A percentile compares a stretch with the other conserved stretches of the same genome.
Conservation (phyloP, 2,329 filamentous ascomycete species). For the Monascus ruber region DNA sequence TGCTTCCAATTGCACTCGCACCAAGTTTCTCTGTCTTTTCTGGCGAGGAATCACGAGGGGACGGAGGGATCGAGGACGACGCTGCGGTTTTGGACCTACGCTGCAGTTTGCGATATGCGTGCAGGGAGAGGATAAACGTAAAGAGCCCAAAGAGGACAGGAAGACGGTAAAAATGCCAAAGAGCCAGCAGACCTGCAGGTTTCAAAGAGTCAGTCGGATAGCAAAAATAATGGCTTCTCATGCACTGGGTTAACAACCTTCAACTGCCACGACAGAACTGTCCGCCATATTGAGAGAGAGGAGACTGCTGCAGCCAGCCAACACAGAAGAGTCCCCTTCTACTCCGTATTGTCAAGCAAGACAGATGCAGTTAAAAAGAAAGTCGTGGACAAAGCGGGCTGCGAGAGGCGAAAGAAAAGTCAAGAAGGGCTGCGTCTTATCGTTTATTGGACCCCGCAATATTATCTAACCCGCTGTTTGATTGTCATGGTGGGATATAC, state of each 20-base stretch:
- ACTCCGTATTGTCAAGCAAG: background rate
- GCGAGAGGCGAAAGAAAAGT: background rate
- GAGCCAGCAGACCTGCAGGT: slow-evolving; percentile 23
- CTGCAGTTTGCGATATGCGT: slow-evolving; percentile 12
- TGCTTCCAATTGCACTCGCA: background rate
- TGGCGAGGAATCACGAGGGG: slow-evolving; percentile 17
- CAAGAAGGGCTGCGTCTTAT: background rate
- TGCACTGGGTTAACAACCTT: background rate
- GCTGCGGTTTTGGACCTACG: slow-evolving; percentile 15
- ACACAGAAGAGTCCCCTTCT: background rate
- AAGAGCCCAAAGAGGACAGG: slow-evolving; percentile 32
- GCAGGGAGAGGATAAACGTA: slow-evolving; percentile 23
- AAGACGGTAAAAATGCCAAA: slow-evolving; percentile 39
- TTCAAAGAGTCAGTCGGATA: background rate
- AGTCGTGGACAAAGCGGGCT: background rate
- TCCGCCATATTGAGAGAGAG: background rate
- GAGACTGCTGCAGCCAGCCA: background rate
- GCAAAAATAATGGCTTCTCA: background rate
- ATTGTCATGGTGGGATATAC: background rate
- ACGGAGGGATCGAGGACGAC: slow-evolving; percentile 20
- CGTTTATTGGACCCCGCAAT: background rate
- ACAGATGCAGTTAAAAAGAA: background rate
- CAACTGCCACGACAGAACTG: background rate
- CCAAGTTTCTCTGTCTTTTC: slow-evolving; percentile 10
- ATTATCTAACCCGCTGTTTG: slow-evolving; percentile 2